phyloP scores from a whole-genome alignment of 345 rosid species.

The Aurinia saxatilis region DNA sequence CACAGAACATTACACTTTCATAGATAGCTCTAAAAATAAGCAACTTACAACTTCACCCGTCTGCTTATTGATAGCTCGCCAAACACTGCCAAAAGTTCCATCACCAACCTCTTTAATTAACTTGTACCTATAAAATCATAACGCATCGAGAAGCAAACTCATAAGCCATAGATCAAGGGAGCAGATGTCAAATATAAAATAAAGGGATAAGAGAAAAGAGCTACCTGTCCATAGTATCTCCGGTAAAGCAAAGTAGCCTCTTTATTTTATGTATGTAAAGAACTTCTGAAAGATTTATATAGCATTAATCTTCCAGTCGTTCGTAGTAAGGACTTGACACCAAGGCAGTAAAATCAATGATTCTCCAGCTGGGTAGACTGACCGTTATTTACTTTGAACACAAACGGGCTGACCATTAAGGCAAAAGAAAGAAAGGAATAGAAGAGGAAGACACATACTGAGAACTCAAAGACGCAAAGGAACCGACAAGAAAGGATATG shows the following conservation, averaged over 20 bases:
- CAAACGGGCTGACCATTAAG: slow-evolving; percentile 31
- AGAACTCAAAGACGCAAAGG: slow-evolving; percentile 23
- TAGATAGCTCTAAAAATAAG: neutral
- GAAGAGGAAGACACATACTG: slow-evolving; percentile 41
- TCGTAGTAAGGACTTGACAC: slow-evolving; percentile 21
- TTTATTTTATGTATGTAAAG: slow-evolving; percentile 48
- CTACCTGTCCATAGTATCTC: slow-evolving; percentile 82
- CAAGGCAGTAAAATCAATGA: slow-evolving; percentile 20
- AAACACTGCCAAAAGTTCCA: slow-evolving; percentile 95
- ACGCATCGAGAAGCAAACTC: neutral
- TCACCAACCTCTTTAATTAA: slow-evolving; percentile 94
- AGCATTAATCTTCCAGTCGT: slow-evolving; percentile 37
- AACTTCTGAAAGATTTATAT: slow-evolving; percentile 37
- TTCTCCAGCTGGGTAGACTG: slow-evolving; percentile 39
- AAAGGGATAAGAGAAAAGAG: slow-evolving; percentile 9
- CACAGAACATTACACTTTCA: neutral
- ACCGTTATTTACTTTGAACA: slow-evolving; percentile 49
- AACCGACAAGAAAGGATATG: slow-evolving; percentile 35
- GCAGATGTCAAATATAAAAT: neutral
- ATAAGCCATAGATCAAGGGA: neutral
- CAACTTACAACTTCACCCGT: slow-evolving; percentile 89
- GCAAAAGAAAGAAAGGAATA: slow-evolving; percentile 28
- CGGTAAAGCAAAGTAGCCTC: slow-evolving; percentile 35
- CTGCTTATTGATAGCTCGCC: slow-evolving; percentile 84
- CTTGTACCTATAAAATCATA: slow-evolving; percentile 55